phyloP scores from a whole-genome alignment of 306 rosid species.

The Vigna mungo region DNA sequence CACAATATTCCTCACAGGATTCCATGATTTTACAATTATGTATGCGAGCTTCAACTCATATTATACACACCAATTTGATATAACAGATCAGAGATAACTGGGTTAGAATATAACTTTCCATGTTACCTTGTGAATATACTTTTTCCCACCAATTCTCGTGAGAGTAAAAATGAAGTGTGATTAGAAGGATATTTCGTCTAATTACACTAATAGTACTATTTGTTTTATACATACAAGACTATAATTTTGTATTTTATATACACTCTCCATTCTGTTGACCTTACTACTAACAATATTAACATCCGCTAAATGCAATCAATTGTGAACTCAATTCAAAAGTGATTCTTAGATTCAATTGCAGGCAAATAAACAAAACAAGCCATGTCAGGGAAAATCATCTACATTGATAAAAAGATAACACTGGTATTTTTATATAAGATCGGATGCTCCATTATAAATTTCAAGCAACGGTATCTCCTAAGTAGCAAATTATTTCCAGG shows the following conservation, averaged over 20 bases:
- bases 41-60: not conserved
- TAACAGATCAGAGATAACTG: too few relatives aligned
- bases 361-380: conserved; percentile 10
- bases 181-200: not conserved
- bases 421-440: not conserved
- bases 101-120: not conserved
- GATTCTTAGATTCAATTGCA: conserved; percentile 14
- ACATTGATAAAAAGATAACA: conserved; percentile 19
- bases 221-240: not conserved
- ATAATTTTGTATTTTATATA: not conserved
- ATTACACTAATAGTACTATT: not conserved
- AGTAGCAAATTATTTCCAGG: not conserved
- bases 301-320: conserved; percentile 15
- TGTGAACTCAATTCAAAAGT: conserved; percentile 11
- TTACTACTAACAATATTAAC: not conserved
- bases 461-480: conserved; percentile 13
- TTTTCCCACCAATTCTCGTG: too few relatives aligned
- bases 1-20: not conserved
- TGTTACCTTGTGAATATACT: not conserved
- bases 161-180: not conserved
- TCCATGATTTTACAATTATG: not conserved
- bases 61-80: not conserved
- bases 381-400: conserved; percentile 3
- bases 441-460: conserved; percentile 29
- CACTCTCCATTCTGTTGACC: not conserved